Evolutionary conservation across 1,284 basidiomycete species (phyloP).

Genomic region (Peniophora sp.): DNA sequence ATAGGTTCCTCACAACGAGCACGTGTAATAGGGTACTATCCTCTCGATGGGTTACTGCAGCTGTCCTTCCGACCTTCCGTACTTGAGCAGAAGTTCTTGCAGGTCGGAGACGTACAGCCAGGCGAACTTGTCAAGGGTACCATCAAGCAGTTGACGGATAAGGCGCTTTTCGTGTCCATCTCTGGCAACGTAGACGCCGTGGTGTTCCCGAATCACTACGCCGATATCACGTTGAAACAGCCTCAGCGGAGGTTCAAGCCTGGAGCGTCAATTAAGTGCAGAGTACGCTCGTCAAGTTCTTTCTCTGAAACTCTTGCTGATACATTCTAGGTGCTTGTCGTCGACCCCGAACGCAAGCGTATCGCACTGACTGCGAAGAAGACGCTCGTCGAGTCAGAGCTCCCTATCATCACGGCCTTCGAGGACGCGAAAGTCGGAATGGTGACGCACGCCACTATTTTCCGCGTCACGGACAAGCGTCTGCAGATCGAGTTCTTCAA

Average conservation of each 20-base stretch:
- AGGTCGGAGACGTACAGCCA: conserved; percentile 77
- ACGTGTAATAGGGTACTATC: conserved; percentile 84
- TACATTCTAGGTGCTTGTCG: conserved; percentile 64
- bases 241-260: conserved; percentile 89
- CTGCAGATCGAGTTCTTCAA: conserved; percentile 89
- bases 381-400: conserved; percentile 75
- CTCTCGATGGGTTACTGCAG: conserved; percentile 85
- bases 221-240: conserved; percentile 89
- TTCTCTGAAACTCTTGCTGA: conserved; percentile 5
- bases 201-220: conserved; percentile 92
- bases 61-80: conserved; percentile 81
- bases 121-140: conserved; percentile 83
- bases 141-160: conserved; percentile 75
- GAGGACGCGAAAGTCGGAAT: conserved; percentile 69
- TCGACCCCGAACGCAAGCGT: conserved; percentile 78
- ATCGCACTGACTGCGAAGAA: conserved; percentile 91
- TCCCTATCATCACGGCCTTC: conserved; percentile 62
- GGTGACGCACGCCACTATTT: conserved; percentile 80
- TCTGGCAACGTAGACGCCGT: conserved; percentile 87
- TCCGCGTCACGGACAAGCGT: conserved; percentile 72
- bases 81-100: conserved; percentile 83
- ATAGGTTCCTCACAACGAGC: conserved; percentile 75
- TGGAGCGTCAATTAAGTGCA: conserved; percentile 80
- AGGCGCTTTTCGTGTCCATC: conserved; percentile 78
- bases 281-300: conserved; percentile 39